Base-by-base conservation (phyloP, 2,329 filamentous ascomycete species). In the Penicillium sp. region DNA sequence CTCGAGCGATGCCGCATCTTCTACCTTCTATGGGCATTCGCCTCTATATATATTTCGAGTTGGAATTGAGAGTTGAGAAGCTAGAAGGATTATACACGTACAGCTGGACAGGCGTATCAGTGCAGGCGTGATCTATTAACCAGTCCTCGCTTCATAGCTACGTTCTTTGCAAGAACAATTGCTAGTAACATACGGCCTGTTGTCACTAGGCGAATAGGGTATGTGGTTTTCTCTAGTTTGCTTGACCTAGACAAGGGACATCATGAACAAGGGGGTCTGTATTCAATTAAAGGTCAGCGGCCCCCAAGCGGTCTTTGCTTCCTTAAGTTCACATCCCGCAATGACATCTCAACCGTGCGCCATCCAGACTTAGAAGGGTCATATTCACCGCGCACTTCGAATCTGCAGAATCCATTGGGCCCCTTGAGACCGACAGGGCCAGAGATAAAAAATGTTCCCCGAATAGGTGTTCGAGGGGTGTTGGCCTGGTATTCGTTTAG, bases 341-440 rank as follows among this genome's bases (percentile, higher is more conserved):
- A 55, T 33, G 67, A 57, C 60, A 73, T 68, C 24, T 67, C 66
- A 24, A 75, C 60, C 16, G 56, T 63, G 33, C 65, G 60, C 71
- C 71, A 75, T 48, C 60, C 63, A 27, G 63, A 62, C 7, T 64
- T 61, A 13, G 54, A 59, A 39, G 72, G 71, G 50, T 75, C 68
- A 56, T 74, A 75, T 65, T 73, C 72, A 27, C 70, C 73, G 21
- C 60, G 61, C 10, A 75, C 70, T 56, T 75, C 71, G 52, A 74
- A 62, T 52, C 73, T 68, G 54, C 72, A 74, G 51, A 69, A 67
- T 11, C 72, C 73, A 31, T 65, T 65, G 2, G 70, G 66, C 5
- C 73, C 73, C 50, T 65, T 68, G 1, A 75, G 48, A 7, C 70
- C 71, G 24, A 75, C 66, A 13, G 70, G 71, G 3, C 73, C 73